Evolutionary conservation across 148 eudicot genomes (phyloP), one percentile per base, ranked within the genome.

Genomic region (Pharnaceum exiguum): DNA sequence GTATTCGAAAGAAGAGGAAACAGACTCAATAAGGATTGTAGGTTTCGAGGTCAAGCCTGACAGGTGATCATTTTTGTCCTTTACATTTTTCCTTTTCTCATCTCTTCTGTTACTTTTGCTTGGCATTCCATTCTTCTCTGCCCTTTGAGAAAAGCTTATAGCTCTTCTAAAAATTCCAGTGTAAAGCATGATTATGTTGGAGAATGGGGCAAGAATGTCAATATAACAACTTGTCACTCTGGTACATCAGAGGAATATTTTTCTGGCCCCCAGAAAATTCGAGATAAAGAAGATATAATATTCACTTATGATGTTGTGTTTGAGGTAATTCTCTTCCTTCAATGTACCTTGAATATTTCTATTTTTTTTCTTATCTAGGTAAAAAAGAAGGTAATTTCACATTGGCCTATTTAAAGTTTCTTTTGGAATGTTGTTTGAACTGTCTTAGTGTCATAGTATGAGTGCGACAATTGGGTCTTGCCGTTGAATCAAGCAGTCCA

Each of bases 261-360:
- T 33, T 69, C 70, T 46, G 35, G 51, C 39, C 78, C 66, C 4
- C 74, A 63, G 36, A 58, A 64, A 64, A 70, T 74, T 39, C 74
- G 36, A 64, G 78, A 69, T 10, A 65, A 64, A 7, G 67, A 74
- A 69, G 74, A 69, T 40, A 60, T 74, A 30, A 44, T 74, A 36
- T 74, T 74, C 53, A 74, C 78, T 30, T 74, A 74, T 60, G 78
- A 64, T 69, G 78, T 74, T 35, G 57, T 59, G 2, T 74, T 69
- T 63, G 40, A 74, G 70, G 78, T 74, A 55, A 46, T 4, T 40
- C 27, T 28, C 18, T 1, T 6, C 0, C 12, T 12, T n/a, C 33
- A 16, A 53, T 4, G 19, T 23, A 2, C 21, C 53, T 42, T 19
- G 15, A 1, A 5, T 24, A 45, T 25, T 19, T 19, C 25, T 39